These are phyloP conservation scores for Cyclocybe cylindracea DNA, from an alignment of 768 basidiomycete species.

Conservation along the genomic window DNA sequence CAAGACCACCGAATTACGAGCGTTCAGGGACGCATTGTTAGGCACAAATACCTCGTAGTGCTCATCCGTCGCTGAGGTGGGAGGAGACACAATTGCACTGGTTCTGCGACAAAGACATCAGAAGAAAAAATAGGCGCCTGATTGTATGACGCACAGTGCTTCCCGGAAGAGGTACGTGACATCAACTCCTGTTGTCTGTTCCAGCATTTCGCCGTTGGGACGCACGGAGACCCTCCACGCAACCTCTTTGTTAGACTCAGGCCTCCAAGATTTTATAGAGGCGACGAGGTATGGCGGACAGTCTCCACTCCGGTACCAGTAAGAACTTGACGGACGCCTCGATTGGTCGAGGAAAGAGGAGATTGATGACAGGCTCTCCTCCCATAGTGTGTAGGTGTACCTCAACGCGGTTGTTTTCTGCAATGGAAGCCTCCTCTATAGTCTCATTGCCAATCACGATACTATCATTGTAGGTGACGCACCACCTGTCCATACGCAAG, in stretches of 20 bases:
- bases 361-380: slow-evolving; percentile 37
- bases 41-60: slow-evolving; percentile 4
- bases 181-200: slow-evolving; percentile 24
- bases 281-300: slow-evolving; percentile 36
- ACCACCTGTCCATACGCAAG: no score
- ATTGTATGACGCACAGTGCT: slow-evolving; percentile 5
- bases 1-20: slow-evolving; percentile 31
- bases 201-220: slow-evolving; percentile 30
- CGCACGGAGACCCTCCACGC: slow-evolving; percentile 34
- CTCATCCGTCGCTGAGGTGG: no score
- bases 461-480: no score
- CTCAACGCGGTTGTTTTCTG: not conserved
- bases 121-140: not conserved
- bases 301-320: slow-evolving; percentile 31
- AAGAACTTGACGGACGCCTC: slow-evolving; percentile 29
- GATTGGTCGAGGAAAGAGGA: slow-evolving; percentile 29
- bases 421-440: not conserved
- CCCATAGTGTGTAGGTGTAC: not conserved
- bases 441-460: not conserved
- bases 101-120: no score
- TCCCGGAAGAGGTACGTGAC: slow-evolving; percentile 42
- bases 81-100: no score
- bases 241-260: slow-evolving; percentile 18
- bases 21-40: slow-evolving; percentile 14
- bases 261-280: slow-evolving; percentile 14